A percentile compares a stretch with the other conserved stretches of the same genome.
phyloP scores from a whole-genome alignment of 495 filamentous ascomycete genomes.

The Daldinia loculata region DNA sequence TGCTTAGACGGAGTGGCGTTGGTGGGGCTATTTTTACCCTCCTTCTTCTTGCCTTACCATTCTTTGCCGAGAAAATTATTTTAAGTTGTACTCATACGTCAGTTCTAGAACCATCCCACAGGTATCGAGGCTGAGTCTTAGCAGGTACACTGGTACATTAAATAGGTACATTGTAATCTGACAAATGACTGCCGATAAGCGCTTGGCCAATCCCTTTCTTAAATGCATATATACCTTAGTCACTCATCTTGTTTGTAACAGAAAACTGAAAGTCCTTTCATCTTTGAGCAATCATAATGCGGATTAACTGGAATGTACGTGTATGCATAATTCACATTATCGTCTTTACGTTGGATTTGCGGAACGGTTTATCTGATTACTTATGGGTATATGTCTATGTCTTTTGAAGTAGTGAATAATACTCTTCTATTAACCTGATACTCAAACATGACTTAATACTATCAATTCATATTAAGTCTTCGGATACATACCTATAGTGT shows the following conservation, averaged over 20 bases:
- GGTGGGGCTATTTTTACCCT: constrained; percentile 37
- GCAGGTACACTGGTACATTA: background rate
- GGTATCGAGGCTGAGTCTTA: constrained; percentile 13
- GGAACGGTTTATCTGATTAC: background rate
- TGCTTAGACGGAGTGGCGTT: constrained; percentile 32
- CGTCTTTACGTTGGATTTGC: background rate
- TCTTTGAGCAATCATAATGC: background rate
- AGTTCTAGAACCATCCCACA: constrained; percentile 28
- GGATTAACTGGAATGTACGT: background rate
- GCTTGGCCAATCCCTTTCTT: too few species aligned
- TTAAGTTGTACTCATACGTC: constrained; percentile 30
- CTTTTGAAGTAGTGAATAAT: background rate
- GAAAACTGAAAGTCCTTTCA: background rate
- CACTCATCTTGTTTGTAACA: background rate
- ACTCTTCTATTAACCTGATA: background rate
- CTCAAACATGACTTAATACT: background rate
- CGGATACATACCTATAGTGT: background rate
- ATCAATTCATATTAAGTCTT: background rate
- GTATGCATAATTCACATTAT: too few species aligned
- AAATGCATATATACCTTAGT: background rate
- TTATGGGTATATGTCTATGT: background rate
- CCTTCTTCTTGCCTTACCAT: constrained; percentile 8
- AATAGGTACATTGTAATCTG: background rate
- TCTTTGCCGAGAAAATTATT: constrained; percentile 17
- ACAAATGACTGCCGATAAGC: background rate